A percentile compares a stretch with the other conserved stretches of the same genome.
These are phyloP conservation scores for Paxillus involutus DNA, from an alignment of 768 basidiomycete genomes.

Conservation along the genomic window DNA sequence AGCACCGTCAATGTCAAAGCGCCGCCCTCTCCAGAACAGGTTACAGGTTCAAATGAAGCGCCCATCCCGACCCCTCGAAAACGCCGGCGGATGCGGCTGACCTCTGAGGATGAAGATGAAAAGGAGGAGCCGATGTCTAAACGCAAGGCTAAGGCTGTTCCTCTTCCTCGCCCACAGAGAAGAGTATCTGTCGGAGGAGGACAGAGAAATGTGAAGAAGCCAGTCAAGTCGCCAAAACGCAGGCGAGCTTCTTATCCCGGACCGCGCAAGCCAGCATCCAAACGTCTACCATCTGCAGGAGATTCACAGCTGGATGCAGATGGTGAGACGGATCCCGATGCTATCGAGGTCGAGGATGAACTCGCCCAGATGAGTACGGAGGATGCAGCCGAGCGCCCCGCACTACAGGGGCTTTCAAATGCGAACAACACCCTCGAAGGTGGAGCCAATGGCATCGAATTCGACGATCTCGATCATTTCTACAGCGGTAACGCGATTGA, in stretches of 20 bases:
- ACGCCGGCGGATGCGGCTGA: slow-evolving; percentile 20
- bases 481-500: slow-evolving; percentile 30
- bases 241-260: slow-evolving; percentile 31
- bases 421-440: slow-evolving; percentile 3
- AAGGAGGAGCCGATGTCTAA: slow-evolving; percentile 6
- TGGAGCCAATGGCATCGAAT: slow-evolving; percentile 11
- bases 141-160: not conserved
- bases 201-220: slow-evolving; percentile 4
- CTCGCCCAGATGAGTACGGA: slow-evolving; percentile 27
- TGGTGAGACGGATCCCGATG: slow-evolving; percentile 34
- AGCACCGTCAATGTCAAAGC: slow-evolving; percentile 7
- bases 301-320: slow-evolving; percentile 34
- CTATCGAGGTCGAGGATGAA: slow-evolving; percentile 36
- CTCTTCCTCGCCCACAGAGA: not conserved
- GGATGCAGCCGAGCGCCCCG: slow-evolving; percentile 14
- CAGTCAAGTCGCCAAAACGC: slow-evolving; percentile 13
- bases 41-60: slow-evolving; percentile 6
- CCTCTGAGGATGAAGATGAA: slow-evolving; percentile 8
- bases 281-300: slow-evolving; percentile 22
- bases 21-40: slow-evolving; percentile 6
- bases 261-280: slow-evolving; percentile 13
- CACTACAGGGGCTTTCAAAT: slow-evolving; percentile 3
- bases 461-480: slow-evolving; percentile 32
- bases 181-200: slow-evolving; percentile 6
- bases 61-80: slow-evolving; percentile 20